Conservation (phyloP, 129 eudicot species). For the Tagetes erecta region DNA sequence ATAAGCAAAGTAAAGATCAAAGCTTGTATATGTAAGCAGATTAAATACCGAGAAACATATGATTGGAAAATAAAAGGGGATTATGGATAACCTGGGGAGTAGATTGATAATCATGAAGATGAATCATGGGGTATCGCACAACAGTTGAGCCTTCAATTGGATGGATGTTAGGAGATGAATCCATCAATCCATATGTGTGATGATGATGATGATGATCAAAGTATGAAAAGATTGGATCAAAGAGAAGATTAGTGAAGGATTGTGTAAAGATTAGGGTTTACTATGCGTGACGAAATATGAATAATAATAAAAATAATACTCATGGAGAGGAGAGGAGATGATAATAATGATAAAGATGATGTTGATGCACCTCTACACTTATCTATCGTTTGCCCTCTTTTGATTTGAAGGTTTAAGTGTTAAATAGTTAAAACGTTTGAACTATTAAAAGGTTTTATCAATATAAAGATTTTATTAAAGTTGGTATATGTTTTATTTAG, state of each 20-base stretch:
- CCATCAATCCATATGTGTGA: constrained; percentile 6
- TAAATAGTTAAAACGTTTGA: too few relatives aligned
- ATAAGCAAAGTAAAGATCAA: not conserved
- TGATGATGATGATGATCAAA: constrained; percentile 13
- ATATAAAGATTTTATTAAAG: too few relatives aligned
- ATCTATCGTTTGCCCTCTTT: not conserved
- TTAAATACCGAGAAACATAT: not conserved
- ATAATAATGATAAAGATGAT: not conserved
- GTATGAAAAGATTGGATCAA: not conserved
- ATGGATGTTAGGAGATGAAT: constrained; percentile 5
- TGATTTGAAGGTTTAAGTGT: not conserved
- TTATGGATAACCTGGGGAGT: constrained; percentile 37
- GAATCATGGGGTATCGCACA: constrained; percentile 46
- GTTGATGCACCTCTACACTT: constrained; percentile 11
- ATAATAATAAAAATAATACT: constrained; percentile 15
- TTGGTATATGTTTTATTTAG: too few relatives aligned
- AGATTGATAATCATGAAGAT: constrained; percentile 49
- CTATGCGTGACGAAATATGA: constrained; percentile 31
- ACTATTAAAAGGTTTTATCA: too few relatives aligned
- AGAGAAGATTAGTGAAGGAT: not conserved
- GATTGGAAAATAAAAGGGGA: too few relatives aligned
- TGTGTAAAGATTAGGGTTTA: constrained; percentile 29
- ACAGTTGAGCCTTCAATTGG: constrained; percentile 26
- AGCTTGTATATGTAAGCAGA: not conserved
- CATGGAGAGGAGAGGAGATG: not conserved